Conservation (phyloP, 2,329 filamentous ascomycete species). For the Seiridium cupressi region DNA sequence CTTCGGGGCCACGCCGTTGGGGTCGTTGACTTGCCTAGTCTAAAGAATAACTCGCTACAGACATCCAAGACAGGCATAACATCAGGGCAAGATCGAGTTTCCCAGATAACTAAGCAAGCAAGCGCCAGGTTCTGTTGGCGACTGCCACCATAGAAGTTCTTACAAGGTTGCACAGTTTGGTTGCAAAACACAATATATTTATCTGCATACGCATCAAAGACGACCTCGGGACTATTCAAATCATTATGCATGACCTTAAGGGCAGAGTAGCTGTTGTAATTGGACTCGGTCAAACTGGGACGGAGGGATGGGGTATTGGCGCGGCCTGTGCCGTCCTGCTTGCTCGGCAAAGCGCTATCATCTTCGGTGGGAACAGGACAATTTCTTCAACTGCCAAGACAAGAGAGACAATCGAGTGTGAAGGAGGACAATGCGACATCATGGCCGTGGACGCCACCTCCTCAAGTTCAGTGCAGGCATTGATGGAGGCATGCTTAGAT, state of each 20-base stretch:
- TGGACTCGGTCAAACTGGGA: slow-evolving; percentile 42
- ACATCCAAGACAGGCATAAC: too few species aligned
- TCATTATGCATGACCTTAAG: slow-evolving; percentile 28
- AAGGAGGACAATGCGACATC: slow-evolving; percentile 33
- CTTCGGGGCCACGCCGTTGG: too few species aligned
- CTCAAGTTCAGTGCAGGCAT: slow-evolving; percentile 45
- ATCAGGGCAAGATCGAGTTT: too few species aligned
- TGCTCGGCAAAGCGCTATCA: slow-evolving; percentile 43
- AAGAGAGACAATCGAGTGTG: slow-evolving; percentile 27
- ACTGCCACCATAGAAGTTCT: too few species aligned
- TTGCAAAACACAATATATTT: too few species aligned
- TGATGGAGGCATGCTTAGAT: slow-evolving; percentile 50
- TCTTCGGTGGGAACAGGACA: slow-evolving; percentile 51
- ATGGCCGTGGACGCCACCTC: slow-evolving; percentile 51
- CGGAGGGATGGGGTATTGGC: slow-evolving; percentile 49
- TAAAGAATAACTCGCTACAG: too few species aligned
- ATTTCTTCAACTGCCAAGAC: slow-evolving; percentile 32
- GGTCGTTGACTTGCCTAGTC: too few species aligned
- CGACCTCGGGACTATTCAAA: too few species aligned
- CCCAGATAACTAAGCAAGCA: too few species aligned
- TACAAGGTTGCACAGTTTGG: too few species aligned
- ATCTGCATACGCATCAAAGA: too few species aligned
- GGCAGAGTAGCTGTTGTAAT: slow-evolving; percentile 44
- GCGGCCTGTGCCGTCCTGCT: slow-evolving; percentile 47
- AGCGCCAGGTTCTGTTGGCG: too few species aligned